Evolutionary conservation across 805 yeast species (phyloP).

Genomic region (Candida palmyrensis): DNA sequence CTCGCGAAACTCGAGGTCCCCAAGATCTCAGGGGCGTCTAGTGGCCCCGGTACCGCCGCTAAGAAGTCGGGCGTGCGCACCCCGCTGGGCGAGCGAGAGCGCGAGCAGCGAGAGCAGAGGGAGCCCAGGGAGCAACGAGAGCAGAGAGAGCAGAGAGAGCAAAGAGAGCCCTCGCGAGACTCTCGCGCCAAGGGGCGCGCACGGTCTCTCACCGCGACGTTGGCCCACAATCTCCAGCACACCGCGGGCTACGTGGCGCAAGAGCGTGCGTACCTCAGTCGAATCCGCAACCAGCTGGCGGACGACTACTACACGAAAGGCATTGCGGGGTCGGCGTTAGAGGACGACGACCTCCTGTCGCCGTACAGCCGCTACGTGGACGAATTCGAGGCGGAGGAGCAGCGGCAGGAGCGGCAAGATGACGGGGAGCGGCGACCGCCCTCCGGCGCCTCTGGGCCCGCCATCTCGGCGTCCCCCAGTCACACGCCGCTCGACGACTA

Average conservation of each 20-base stretch:
- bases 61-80: too few relatives aligned
- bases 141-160: too few relatives aligned
- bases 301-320: conserved; percentile 75
- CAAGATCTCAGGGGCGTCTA: too few relatives aligned
- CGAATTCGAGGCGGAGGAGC: conserved; percentile 18
- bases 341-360: conserved; percentile 16
- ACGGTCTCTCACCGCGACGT: conserved; percentile 14
- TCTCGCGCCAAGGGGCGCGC: conserved; percentile 15
- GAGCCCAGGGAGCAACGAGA: too few relatives aligned
- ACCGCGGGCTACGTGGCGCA: conserved; percentile 45
- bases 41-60: conserved; percentile 1
- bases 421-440: too few relatives aligned
- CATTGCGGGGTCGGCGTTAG: conserved; percentile 36
- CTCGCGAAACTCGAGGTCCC: too few relatives aligned
- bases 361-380: too few relatives aligned
- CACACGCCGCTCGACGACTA: neutral
- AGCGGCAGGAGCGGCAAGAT: conserved; percentile 18
- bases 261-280: conserved; percentile 60
- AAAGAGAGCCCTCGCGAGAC: too few relatives aligned
- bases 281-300: conserved; percentile 52
- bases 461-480: neutral
- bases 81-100: too few relatives aligned
- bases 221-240: conserved; percentile 11
- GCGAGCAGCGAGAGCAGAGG: too few relatives aligned
- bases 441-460: conserved; percentile 1